Conservation (phyloP, 306 rosid species). For the Betula pendula region DNA sequence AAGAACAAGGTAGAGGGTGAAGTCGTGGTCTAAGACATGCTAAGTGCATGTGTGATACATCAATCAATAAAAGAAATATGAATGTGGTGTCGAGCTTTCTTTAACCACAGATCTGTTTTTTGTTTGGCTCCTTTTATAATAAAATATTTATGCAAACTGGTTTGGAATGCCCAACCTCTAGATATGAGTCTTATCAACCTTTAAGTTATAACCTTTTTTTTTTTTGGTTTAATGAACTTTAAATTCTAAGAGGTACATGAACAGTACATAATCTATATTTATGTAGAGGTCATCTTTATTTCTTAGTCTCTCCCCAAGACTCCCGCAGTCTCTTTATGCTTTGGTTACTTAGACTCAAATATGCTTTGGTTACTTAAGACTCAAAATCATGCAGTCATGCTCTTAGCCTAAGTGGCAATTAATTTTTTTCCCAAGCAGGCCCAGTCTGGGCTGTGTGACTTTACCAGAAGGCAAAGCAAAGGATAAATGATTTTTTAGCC, state of each 20-base stretch:
- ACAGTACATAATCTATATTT: too few relatives aligned
- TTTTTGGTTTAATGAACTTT: background rate
- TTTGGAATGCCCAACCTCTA: background rate
- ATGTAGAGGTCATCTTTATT: background rate
- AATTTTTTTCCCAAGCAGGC: background rate
- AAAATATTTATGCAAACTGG: background rate
- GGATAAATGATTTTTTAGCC: background rate
- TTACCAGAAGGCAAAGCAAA: background rate
- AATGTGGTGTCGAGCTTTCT: background rate
- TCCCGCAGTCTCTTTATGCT: constrained; percentile 13
- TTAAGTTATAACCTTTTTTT: background rate
- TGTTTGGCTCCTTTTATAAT: background rate
- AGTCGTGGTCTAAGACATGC: background rate
- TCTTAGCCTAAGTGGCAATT: background rate
- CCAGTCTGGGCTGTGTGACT: background rate
- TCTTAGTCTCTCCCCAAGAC: background rate
- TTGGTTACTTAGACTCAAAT: constrained; percentile 4
- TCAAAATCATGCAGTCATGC: background rate
- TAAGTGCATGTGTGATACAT: background rate
- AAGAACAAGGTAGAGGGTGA: background rate
- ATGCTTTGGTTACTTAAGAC: constrained; percentile 9
- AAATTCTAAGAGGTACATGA: background rate
- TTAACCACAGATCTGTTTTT: background rate
- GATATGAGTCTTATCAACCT: background rate
- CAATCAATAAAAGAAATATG: background rate